These are phyloP conservation scores for Dactylellina haptotyla DNA, from an alignment of 2,329 filamentous ascomycete species.

Conservation along the genomic window DNA sequence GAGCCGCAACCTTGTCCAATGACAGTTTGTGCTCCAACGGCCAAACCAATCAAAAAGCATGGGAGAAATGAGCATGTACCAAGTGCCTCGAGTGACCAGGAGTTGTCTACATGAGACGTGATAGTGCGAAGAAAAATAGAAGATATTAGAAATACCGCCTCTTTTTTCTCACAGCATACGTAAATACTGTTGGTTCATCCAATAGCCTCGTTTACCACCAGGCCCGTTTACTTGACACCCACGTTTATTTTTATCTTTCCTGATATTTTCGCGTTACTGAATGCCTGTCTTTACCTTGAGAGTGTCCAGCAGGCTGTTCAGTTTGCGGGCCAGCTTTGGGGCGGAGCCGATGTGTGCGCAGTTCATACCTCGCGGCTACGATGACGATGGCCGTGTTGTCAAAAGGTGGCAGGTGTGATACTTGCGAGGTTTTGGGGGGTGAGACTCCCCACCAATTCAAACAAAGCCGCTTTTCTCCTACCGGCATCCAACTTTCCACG, in stretches of 20 bases:
- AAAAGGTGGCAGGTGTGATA: no score
- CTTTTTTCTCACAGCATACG: slow-evolving; percentile 30
- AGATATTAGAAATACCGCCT: not conserved
- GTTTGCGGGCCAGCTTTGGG: slow-evolving; percentile 25
- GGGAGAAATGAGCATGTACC: not conserved
- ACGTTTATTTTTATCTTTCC: slow-evolving; percentile 36
- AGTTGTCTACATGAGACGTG: slow-evolving; percentile 1
- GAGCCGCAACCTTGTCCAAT: slow-evolving; percentile 45
- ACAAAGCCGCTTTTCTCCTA: no score
- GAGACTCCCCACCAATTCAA: no score
- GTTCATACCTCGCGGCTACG: not conserved
- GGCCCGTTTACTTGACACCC: not conserved
- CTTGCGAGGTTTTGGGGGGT: no score
- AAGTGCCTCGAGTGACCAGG: no score
- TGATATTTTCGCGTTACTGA: slow-evolving; percentile 15
- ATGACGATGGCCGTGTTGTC: not conserved
- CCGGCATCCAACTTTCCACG: no score
- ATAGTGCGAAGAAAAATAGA: slow-evolving; percentile 17
- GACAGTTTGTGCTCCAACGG: slow-evolving; percentile 21
- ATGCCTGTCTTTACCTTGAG: not conserved
- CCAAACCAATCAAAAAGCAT: not conserved
- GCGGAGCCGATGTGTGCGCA: slow-evolving; percentile 24
- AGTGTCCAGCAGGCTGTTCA: slow-evolving; percentile 19
- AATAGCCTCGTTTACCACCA: slow-evolving; percentile 9
- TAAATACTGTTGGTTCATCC: slow-evolving; percentile 23